A percentile compares a stretch with the other conserved stretches of the same genome.
These are phyloP conservation scores for Ligustrum vulgare DNA, from an alignment of 257 asterid genomes.

Conservation along the genomic window DNA sequence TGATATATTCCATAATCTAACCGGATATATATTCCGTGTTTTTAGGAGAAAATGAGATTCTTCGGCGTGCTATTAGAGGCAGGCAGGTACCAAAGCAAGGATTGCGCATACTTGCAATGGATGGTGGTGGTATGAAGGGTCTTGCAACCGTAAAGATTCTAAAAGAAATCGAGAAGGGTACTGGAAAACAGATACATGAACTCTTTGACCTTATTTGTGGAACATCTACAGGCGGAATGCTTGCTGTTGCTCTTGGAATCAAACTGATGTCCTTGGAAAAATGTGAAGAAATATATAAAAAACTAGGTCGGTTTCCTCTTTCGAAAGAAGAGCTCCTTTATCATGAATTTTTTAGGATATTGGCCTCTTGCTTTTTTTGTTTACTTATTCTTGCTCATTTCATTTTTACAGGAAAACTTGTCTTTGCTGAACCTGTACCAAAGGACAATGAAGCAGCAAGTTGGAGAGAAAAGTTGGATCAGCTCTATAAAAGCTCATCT, in stretches of 20 bases:
- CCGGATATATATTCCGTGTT: slow-evolving; percentile 23
- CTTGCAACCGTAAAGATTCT: slow-evolving; percentile 94
- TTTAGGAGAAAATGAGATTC: slow-evolving; percentile 90
- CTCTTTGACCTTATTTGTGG: slow-evolving; percentile 98
- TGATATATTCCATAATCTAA: slow-evolving; percentile 21
- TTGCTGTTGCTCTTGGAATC: slow-evolving; percentile 98
- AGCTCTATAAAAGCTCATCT: slow-evolving; percentile 96
- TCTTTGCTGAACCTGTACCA: slow-evolving; percentile 94
- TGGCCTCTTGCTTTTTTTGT: slow-evolving; percentile 18
- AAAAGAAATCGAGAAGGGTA: slow-evolving; percentile 84
- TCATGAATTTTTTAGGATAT: slow-evolving; percentile 10
- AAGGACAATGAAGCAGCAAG: slow-evolving; percentile 99
- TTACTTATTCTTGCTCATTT: slow-evolving; percentile 23
- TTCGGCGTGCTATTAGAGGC: slow-evolving; percentile 90
- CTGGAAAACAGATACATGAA: slow-evolving; percentile 97
- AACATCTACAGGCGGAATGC: slow-evolving; percentile 99
- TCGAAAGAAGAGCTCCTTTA: slow-evolving; percentile 16
- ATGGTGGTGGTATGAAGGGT: slow-evolving; percentile 99
- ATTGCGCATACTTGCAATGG: slow-evolving; percentile 91
- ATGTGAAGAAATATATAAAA: slow-evolving; percentile 97
- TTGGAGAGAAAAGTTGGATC: slow-evolving; percentile 99
- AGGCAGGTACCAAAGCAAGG: slow-evolving; percentile 88
- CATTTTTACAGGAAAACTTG: slow-evolving; percentile 75
- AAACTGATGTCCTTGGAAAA: slow-evolving; percentile 84
- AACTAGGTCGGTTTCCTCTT: slow-evolving; percentile 67